Conservation (phyloP, 129 eudicot species). For the Tanacetum coccineum region DNA sequence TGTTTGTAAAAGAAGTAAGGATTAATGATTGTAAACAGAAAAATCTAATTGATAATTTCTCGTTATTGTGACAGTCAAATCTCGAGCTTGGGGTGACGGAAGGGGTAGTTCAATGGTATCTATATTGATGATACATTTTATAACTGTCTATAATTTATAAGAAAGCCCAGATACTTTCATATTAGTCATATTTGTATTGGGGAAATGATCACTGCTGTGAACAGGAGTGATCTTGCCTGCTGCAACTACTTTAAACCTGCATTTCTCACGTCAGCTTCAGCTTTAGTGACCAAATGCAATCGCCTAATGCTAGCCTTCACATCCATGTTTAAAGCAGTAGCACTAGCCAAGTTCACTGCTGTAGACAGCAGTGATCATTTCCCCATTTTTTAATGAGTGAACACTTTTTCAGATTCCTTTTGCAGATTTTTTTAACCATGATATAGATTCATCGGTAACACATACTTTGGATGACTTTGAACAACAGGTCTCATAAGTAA, state of each 20-base stretch:
- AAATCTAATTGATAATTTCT: slow-evolving; percentile 3
- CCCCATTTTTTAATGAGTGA: slow-evolving; percentile 10
- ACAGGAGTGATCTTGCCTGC: too few species aligned
- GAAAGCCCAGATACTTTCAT: not conserved
- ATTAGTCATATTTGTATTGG: too few species aligned
- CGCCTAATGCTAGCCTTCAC: too few species aligned
- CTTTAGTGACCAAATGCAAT: too few species aligned
- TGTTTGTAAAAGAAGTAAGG: too few species aligned
- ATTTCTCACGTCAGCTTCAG: too few species aligned
- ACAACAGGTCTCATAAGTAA: slow-evolving; percentile 65
- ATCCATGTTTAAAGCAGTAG: too few species aligned
- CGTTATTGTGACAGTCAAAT: slow-evolving; percentile 51
- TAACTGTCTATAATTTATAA: not conserved
- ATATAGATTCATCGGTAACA: slow-evolving; percentile 49
- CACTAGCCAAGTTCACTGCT: too few species aligned
- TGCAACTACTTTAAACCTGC: too few species aligned
- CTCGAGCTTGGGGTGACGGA: slow-evolving; percentile 81
- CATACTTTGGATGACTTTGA: slow-evolving; percentile 47
- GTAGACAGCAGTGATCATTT: too few species aligned
- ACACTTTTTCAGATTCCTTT: slow-evolving; percentile 66
- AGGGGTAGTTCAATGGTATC: slow-evolving; percentile 70
- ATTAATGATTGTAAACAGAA: not conserved
- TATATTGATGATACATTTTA: slow-evolving; percentile 3
- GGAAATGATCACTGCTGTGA: too few species aligned
- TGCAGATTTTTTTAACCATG: slow-evolving; percentile 87